These are phyloP conservation scores for Trametes cingulata DNA, from an alignment of 768 basidiomycete species.

Conservation along the genomic window DNA sequence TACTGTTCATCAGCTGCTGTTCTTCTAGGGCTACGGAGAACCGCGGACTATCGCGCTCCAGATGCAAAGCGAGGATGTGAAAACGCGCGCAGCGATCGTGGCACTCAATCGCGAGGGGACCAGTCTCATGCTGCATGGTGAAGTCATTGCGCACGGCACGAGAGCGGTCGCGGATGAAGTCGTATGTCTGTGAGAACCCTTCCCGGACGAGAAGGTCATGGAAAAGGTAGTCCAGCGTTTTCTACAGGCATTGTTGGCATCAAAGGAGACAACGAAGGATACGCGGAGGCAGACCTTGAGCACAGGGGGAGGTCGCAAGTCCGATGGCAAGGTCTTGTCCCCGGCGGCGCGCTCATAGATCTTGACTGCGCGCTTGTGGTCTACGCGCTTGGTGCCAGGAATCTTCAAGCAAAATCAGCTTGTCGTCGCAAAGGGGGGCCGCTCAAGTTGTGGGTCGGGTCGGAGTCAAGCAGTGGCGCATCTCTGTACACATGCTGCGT, in stretches of 20 bases:
- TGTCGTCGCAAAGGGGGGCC: neutral
- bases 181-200: conserved; percentile 70
- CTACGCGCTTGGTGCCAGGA: conserved; percentile 81
- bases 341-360: conserved; percentile 94
- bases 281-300: conserved; percentile 63
- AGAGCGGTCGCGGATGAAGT: conserved; percentile 91
- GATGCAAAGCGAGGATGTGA: conserved; percentile 83
- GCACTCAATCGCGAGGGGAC: conserved; percentile 78
- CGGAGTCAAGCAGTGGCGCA: neutral
- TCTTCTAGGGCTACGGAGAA: conserved; percentile 77
- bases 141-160: conserved; percentile 92
- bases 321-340: conserved; percentile 88
- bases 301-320: conserved; percentile 83
- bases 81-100: conserved; percentile 94
- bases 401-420: conserved; percentile 53
- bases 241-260: conserved; percentile 42
- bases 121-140: conserved; percentile 86
- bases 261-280: neutral
- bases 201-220: conserved; percentile 70
- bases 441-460: conserved; percentile 10
- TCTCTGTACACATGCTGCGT: neutral
- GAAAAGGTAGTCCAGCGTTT: conserved; percentile 91
- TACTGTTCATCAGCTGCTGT: conserved; percentile 91
- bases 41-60: conserved; percentile 51
- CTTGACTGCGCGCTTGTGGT: conserved; percentile 88